Evolutionary conservation across 805 yeast genomes (phyloP).

Genomic region (Lachancea kluyveri): DNA sequence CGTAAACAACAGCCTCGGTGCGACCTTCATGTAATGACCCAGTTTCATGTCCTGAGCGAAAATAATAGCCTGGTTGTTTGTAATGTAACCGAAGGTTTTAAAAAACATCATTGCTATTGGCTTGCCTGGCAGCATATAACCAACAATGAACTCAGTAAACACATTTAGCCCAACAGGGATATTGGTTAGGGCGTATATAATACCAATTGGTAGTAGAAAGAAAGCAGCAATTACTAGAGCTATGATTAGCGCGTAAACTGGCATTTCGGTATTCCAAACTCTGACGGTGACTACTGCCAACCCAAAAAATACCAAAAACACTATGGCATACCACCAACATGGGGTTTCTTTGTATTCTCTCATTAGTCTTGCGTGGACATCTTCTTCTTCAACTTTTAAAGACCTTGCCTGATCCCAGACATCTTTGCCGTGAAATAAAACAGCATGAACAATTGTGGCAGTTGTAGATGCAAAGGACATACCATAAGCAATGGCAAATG

Average conservation of each 20-base stretch:
- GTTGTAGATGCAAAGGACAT: slow-evolving; percentile 55
- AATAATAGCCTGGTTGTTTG: slow-evolving; percentile 47
- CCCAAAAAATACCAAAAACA: slow-evolving; percentile 40
- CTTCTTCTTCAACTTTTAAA: slow-evolving; percentile 5
- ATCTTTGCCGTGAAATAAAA: slow-evolving; percentile 47
- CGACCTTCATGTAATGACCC: slow-evolving; percentile 59
- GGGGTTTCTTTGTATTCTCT: slow-evolving; percentile 54
- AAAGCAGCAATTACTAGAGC: slow-evolving; percentile 49
- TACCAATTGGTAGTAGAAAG: slow-evolving; percentile 55
- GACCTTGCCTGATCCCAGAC: slow-evolving; percentile 37
- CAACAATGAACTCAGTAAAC: slow-evolving; percentile 43
- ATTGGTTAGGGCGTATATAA: slow-evolving; percentile 60
- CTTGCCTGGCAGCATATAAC: slow-evolving; percentile 49
- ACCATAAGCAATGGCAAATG: slow-evolving; percentile 56
- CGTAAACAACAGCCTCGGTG: slow-evolving; percentile 54
- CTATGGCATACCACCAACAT: slow-evolving; percentile 50
- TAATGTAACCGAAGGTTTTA: slow-evolving; percentile 53
- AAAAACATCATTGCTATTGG: slow-evolving; percentile 56
- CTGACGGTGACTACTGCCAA: slow-evolving; percentile 38
- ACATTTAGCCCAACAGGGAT: slow-evolving; percentile 53
- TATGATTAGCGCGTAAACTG: slow-evolving; percentile 47
- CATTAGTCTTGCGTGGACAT: slow-evolving; percentile 43
- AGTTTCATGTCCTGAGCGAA: slow-evolving; percentile 52
- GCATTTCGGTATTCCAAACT: slow-evolving; percentile 37
- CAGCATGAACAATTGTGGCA: slow-evolving; percentile 49